Conservation (phyloP, 2,329 filamentous ascomycete genomes). For the Botryosphaeria agaves region DNA sequence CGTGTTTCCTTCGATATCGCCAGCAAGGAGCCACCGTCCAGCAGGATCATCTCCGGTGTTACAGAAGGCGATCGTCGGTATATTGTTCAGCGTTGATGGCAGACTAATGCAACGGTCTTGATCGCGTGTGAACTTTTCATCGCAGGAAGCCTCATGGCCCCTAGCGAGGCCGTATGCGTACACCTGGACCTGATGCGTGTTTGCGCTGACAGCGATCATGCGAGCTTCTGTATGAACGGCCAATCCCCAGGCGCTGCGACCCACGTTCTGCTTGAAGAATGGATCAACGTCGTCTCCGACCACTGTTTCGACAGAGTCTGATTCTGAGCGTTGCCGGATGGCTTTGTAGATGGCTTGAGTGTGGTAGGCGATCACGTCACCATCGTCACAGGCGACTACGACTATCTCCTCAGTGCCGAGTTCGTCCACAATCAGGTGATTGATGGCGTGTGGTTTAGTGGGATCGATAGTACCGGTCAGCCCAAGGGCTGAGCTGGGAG, state of each 20-base stretch:
- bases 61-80: slow-evolving; percentile 40
- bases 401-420: slow-evolving; percentile 29
- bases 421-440: slow-evolving; percentile 23
- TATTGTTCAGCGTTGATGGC: slow-evolving; percentile 23
- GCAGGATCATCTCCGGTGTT: slow-evolving; percentile 37
- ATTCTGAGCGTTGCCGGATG: slow-evolving; percentile 14
- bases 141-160: slow-evolving; percentile 3
- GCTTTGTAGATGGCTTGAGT: slow-evolving; percentile 15
- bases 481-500: slow-evolving; percentile 15
- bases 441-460: slow-evolving; percentile 24
- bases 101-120: no score
- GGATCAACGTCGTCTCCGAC: slow-evolving; percentile 27
- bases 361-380: slow-evolving; percentile 29
- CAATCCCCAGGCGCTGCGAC: slow-evolving; percentile 71
- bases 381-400: slow-evolving; percentile 39
- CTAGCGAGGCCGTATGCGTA: slow-evolving; percentile 40
- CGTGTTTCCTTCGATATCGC: slow-evolving; percentile 34
- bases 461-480: slow-evolving; percentile 17
- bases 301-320: slow-evolving; percentile 7
- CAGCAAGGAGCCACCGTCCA: slow-evolving; percentile 39
- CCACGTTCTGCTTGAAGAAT: slow-evolving; percentile 65
- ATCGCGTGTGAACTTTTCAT: not conserved
- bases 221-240: slow-evolving; percentile 68
- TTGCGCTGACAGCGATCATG: slow-evolving; percentile 72
- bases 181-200: slow-evolving; percentile 42